A percentile compares a stretch with the other conserved stretches of the same genome.
Evolutionary conservation across 257 asterid species (phyloP).

Genomic region (Solanum piurae): DNA sequence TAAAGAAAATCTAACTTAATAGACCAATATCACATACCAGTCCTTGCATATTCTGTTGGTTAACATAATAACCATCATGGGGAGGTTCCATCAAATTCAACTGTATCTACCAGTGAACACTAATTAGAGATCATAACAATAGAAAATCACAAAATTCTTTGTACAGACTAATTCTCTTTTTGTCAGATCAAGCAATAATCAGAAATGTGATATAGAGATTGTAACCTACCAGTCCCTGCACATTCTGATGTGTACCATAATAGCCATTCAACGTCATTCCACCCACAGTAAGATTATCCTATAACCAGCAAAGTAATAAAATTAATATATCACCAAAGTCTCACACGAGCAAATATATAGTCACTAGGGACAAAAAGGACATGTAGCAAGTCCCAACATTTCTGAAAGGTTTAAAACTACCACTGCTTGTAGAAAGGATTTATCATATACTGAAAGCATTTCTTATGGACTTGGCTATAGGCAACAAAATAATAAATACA

Average conservation of each 20-base stretch:
- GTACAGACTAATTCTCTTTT: background rate
- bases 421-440: background rate
- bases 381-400: background rate
- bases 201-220: background rate
- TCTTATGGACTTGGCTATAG: background rate
- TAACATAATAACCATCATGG: slow-evolving; percentile 64
- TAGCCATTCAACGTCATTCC: slow-evolving; percentile 60
- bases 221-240: slow-evolving; percentile 72
- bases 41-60: slow-evolving; percentile 70
- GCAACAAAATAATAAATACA: background rate
- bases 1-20: background rate
- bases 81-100: slow-evolving; percentile 97
- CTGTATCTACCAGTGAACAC: slow-evolving; percentile 37
- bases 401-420: background rate
- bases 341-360: background rate
- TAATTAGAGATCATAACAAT: background rate
- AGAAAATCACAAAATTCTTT: background rate
- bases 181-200: background rate
- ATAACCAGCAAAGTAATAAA: slow-evolving; percentile 7
- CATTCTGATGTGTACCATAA: slow-evolving; percentile 79
- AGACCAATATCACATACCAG: slow-evolving; percentile 36
- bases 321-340: background rate
- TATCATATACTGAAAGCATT: background rate
- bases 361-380: background rate
- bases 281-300: slow-evolving; percentile 68